phyloP scores from a whole-genome alignment of 2,329 filamentous ascomycete genomes.

The Keithomyces neogunnii region DNA sequence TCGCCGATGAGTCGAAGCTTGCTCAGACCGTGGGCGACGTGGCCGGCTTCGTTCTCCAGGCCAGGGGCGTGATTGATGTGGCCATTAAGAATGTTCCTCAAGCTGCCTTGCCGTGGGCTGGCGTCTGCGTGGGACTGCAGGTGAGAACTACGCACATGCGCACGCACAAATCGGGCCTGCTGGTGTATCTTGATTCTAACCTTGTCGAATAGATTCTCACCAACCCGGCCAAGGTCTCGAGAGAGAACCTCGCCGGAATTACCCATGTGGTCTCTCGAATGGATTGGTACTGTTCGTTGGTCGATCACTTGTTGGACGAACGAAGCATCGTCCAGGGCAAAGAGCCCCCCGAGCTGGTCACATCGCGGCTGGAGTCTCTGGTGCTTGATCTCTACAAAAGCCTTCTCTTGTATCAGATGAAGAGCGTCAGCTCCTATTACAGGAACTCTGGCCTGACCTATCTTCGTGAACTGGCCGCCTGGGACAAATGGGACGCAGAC shows the following conservation, averaged over 20 bases:
- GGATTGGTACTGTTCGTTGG: constrained; percentile 9
- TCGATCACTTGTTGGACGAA: constrained; percentile 8
- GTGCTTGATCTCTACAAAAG: constrained; percentile 8
- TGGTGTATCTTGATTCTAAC: neutral
- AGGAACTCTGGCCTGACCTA: constrained; percentile 8
- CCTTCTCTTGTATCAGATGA: constrained; percentile 9
- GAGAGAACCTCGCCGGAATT: constrained; percentile 7
- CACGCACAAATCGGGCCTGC: neutral
- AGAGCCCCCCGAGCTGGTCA: constrained; percentile 5
- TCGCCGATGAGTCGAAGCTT: constrained; percentile 7
- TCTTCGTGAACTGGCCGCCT: constrained; percentile 7
- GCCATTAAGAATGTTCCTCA: constrained; percentile 8
- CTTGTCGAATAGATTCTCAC: constrained; percentile 6
- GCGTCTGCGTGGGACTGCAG: constrained; percentile 9
- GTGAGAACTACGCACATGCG: neutral
- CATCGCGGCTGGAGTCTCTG: constrained; percentile 6
- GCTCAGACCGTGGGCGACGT: constrained; percentile 9
- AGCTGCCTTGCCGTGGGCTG: constrained; percentile 9
- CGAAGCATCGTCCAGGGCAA: constrained; percentile 7
- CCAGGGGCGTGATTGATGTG: constrained; percentile 7
- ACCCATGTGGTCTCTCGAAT: constrained; percentile 9
- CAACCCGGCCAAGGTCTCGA: constrained; percentile 7
- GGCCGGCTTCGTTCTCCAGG: constrained; percentile 8
- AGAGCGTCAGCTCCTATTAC: constrained; percentile 9
- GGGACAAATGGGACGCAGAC: constrained; percentile 7